Conservation (phyloP, 2,329 filamentous ascomycete genomes). For the Exserohilum rostratum region DNA sequence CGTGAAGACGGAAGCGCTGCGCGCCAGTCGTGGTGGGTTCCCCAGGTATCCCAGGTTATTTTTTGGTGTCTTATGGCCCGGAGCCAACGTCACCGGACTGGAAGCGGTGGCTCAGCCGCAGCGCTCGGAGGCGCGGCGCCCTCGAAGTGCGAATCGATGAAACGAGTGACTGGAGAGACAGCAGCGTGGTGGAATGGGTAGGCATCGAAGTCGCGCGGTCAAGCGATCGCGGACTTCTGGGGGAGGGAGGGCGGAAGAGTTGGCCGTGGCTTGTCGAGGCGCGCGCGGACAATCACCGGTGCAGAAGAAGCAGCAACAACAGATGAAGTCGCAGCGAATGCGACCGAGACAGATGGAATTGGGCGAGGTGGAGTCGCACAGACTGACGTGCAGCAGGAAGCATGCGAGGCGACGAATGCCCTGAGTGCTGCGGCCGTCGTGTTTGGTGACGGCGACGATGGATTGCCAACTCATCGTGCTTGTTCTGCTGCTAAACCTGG, state of each 20-base stretch:
- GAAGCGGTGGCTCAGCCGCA: conserved; percentile 20
- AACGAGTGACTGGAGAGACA: conserved; percentile 14
- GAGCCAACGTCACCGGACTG: conserved; percentile 23
- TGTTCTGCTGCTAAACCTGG: conserved; percentile 21
- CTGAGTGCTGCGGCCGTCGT: conserved; percentile 2
- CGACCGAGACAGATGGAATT: conserved; percentile 7
- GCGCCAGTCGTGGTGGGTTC: conserved; percentile 9
- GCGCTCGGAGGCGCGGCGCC: conserved; percentile 23
- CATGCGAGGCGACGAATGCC: conserved; percentile 18
- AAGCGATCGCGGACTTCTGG: conserved; percentile 7
- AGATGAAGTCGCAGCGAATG: conserved; percentile 1
- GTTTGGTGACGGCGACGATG: conserved; percentile 15
- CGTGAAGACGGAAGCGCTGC: conserved; percentile 20
- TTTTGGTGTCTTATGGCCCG: conserved; percentile 18
- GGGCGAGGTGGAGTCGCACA: conserved; percentile 15
- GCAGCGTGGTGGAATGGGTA: conserved; percentile 4
- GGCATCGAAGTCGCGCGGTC: conserved; percentile 13
- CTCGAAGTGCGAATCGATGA: conserved; percentile 13
- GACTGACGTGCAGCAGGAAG: conserved; percentile 12
- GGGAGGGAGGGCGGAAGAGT: too few species aligned
- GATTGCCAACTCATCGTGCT: conserved; percentile 20
- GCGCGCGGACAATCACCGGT: conserved; percentile 2
- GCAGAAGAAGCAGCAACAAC: background rate
- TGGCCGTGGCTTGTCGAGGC: conserved; percentile 1
- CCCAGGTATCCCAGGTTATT: conserved; percentile 10